A percentile compares a stretch with the other conserved stretches of the same genome.
Evolutionary conservation across 192 early-diverging fungal species (phyloP).

Genomic region (Phlyctochytrium planicorne): DNA sequence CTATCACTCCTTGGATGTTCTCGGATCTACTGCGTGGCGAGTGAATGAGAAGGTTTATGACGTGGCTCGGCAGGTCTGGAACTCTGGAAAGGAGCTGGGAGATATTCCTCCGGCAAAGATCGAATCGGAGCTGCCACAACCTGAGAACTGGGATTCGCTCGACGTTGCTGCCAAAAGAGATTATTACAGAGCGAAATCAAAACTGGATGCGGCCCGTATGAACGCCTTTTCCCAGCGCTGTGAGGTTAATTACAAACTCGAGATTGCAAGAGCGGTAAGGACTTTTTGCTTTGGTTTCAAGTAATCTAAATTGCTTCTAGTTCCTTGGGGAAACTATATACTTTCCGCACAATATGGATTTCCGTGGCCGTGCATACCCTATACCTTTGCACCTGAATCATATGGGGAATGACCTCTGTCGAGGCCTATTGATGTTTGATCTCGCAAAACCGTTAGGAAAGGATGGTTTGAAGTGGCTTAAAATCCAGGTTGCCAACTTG

Average conservation of each 20-base stretch:
- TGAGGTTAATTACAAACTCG: slow-evolving; percentile 92
- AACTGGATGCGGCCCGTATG: slow-evolving; percentile 42
- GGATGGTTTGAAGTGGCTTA: slow-evolving; percentile 85
- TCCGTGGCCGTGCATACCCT: slow-evolving; percentile 96
- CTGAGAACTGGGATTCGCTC: slow-evolving; percentile 58
- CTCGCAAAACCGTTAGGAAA: slow-evolving; percentile 75
- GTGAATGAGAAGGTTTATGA: slow-evolving; percentile 83
- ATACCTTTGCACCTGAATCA: slow-evolving; percentile 96
- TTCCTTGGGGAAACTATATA: slow-evolving; percentile 86
- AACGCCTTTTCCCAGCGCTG: slow-evolving; percentile 81
- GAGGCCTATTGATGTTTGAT: slow-evolving; percentile 87
- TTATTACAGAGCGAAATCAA: slow-evolving; percentile 38
- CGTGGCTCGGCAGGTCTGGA: slow-evolving; percentile 84
- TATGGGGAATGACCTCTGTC: slow-evolving; percentile 93
- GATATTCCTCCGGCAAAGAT: slow-evolving; percentile 66
- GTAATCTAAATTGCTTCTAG: slow-evolving; percentile 34
- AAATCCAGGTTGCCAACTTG: slow-evolving; percentile 93
- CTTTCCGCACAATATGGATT: slow-evolving; percentile 97
- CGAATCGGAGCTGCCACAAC: slow-evolving; percentile 15
- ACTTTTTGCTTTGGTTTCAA: slow-evolving; percentile 1
- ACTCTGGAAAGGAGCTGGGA: slow-evolving; percentile 58
- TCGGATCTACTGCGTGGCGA: slow-evolving; percentile 84
- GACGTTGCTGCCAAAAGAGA: slow-evolving; percentile 37
- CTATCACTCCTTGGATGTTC: slow-evolving; percentile 77
- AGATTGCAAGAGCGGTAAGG: slow-evolving; percentile 83